phyloP scores from a whole-genome alignment of 352 stramenopile genomes.

The Ophiocytium majus region DNA sequence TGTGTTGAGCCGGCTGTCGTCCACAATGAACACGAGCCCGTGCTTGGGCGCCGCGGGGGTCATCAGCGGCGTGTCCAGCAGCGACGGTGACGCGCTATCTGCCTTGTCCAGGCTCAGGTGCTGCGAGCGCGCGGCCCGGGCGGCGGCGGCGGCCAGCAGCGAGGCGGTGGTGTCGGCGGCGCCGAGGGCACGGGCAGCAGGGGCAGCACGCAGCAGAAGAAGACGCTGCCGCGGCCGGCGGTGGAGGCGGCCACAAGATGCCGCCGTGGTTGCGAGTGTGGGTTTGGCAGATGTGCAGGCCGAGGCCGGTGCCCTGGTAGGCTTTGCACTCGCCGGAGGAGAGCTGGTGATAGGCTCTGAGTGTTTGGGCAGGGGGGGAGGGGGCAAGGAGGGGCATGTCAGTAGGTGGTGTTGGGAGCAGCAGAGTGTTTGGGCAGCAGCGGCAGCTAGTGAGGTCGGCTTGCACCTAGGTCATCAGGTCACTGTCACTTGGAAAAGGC shows the following conservation, averaged over 20 bases:
- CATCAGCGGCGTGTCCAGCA: too few relatives aligned
- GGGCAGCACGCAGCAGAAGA: not conserved
- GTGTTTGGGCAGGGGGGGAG: too few relatives aligned
- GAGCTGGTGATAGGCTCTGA: constrained; percentile 21
- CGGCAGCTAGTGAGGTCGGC: too few relatives aligned
- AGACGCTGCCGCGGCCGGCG: not conserved
- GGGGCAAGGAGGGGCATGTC: too few relatives aligned
- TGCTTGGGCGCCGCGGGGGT: not conserved
- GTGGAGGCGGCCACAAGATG: not conserved
- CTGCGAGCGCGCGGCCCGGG: not conserved
- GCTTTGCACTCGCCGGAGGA: not conserved
- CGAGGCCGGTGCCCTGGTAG: constrained; percentile 1
- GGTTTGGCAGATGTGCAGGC: constrained; percentile 25
- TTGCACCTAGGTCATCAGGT: too few relatives aligned
- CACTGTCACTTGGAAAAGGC: too few relatives aligned
- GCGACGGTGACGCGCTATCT: too few relatives aligned
- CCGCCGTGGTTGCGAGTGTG: not conserved
- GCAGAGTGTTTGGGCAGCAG: too few relatives aligned
- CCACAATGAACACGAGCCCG: constrained; percentile 6
- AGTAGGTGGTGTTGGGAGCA: too few relatives aligned
- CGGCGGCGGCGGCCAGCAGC: too few relatives aligned
- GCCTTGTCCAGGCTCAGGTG: not conserved
- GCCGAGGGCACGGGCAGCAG: not conserved
- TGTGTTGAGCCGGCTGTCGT: constrained; percentile 23
- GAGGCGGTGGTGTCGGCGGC: too few relatives aligned